Conservation (phyloP, 2,329 filamentous ascomycete species). For the Trichophyton verrucosum region DNA sequence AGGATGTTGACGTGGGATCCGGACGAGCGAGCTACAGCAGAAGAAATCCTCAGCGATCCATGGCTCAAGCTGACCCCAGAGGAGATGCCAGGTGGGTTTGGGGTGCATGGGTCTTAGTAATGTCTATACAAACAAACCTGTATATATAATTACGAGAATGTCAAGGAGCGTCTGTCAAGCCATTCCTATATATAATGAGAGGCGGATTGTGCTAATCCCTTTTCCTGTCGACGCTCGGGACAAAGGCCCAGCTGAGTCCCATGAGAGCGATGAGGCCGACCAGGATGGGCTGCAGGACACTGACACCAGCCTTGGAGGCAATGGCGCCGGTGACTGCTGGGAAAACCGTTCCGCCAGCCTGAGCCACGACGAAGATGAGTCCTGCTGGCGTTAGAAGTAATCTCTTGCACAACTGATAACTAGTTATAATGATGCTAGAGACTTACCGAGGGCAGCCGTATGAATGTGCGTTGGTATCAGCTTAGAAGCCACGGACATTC, state of each 20-base stretch:
- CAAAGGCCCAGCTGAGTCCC: constrained; percentile 37
- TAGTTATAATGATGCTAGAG: background rate
- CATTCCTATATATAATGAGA: no score
- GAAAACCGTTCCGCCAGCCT: constrained; percentile 45
- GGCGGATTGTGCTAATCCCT: no score
- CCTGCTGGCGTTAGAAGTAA: constrained; percentile 15
- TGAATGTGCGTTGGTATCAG: constrained; percentile 39
- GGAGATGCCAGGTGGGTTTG: background rate
- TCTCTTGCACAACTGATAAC: background rate
- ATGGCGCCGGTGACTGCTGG: constrained; percentile 45
- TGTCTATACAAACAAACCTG: no score
- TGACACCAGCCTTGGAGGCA: constrained; percentile 35
- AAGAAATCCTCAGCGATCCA: constrained; percentile 15
- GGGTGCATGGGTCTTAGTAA: background rate
- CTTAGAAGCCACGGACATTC: constrained; percentile 43
- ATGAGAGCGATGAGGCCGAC: constrained; percentile 38
- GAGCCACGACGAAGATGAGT: constrained; percentile 47
- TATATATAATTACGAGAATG: no score
- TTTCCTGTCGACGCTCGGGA: constrained; percentile 14
- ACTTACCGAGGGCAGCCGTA: constrained; percentile 37
- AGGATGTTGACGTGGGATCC: constrained; percentile 20
- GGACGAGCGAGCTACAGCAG: constrained; percentile 12
- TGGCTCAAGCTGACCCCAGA: constrained; percentile 11
- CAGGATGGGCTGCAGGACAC: constrained; percentile 41
- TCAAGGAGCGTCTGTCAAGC: no score